Base-by-base conservation (phyloP, 2,329 filamentous ascomycete genomes). In the Alternaria sp. region DNA sequence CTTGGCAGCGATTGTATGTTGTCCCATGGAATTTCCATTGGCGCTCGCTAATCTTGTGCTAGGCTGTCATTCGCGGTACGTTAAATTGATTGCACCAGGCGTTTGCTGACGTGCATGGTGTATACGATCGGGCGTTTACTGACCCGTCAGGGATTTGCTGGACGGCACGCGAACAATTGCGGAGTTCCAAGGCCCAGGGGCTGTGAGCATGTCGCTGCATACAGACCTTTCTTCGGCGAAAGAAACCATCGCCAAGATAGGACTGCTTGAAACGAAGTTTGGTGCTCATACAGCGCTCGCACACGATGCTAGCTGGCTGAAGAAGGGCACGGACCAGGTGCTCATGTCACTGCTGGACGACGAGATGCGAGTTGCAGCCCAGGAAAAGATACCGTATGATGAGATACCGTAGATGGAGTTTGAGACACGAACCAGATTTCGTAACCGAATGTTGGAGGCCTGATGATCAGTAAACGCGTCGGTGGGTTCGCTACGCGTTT, bases 11-110 rank as follows among this genome's bases (percentile, higher is more conserved):
- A 78, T 56, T 78, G 76, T 64, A 55, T 43, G 62, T 64, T 30
- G 9, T 30, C 19, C 9, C 11, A 1, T 8, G 6, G 2, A 10
- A 12, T 11, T 12, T n/a, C 17, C 4, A 7, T 40, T 30, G 15
- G 49, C 4, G 4, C 23, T 23, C n/a, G 28, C 54, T 64, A 19
- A 64, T 7, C 3, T 10, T 50, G 5, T 17, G 21, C 11, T 19
- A 64, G 62, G 62, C 54, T 78, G 74, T 36, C 76, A 78, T 62
- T 78, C 75, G 4, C 74, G 73, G 75, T 76, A 59, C 5, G 62
- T 47, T 13, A 3, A 25, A 10, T 15, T 17, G n/a, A 10, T 15
- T 17, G n/a, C 8, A 5, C 17, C 6, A 7, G 32, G 28, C 28
- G 17, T 50, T 23, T 51, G 43, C 47, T 51, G 26, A 51, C 47